Base-by-base conservation (phyloP, 2,329 filamentous ascomycete species). In the Esteya vermicola region DNA sequence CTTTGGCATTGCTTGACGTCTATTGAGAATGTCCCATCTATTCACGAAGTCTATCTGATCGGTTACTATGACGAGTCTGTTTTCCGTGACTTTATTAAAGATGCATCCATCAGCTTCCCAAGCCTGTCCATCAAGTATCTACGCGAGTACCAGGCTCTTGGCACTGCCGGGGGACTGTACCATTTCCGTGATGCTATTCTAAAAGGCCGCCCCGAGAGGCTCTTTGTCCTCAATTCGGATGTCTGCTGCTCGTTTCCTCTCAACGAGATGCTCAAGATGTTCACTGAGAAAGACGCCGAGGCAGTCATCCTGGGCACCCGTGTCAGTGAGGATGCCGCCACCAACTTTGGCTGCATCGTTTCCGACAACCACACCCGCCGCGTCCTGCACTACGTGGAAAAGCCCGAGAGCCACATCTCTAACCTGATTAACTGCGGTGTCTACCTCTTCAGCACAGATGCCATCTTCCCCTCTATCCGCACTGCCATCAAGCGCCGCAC, bases 351-450 rank as follows among this genome's bases (percentile, higher is more conserved):
- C 47, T 98, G 91, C 71, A 93, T 96, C 55, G 91, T 96, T 42
- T 91, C 84, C 41, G 91, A 98, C 61, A 68, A 81, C 33, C 85
- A 95, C 64, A 93, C 84, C 48, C 88, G 89, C 59, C 85, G 89
- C 50, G 91, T 98, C 34, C 78, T 96, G 45, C 91, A 98, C 67
- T 96, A 98, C 64, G 91, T 98, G 58, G 91, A 96, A 73, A 96
- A 96, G 70, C 91, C 91, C 49, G 89, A 98, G 63, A 86, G 83
- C 41, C 84, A 93, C 62, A 95, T 98, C 62, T 93, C 84, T 56
- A 95, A 95, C 67, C 72, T 98, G 50, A 98, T 98, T 72, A 98
- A 96, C 71, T 96, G 91, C 62, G 91, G 91, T 53, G 88, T 98
- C 54, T 98, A 96, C 67, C 84, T 96, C 53, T 98, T 98, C 63